A percentile compares a stretch with the other conserved stretches of the same genome.
These are phyloP conservation scores for Apiospora aurea DNA, from an alignment of 2,329 filamentous ascomycete species.

Conservation along the genomic window DNA sequence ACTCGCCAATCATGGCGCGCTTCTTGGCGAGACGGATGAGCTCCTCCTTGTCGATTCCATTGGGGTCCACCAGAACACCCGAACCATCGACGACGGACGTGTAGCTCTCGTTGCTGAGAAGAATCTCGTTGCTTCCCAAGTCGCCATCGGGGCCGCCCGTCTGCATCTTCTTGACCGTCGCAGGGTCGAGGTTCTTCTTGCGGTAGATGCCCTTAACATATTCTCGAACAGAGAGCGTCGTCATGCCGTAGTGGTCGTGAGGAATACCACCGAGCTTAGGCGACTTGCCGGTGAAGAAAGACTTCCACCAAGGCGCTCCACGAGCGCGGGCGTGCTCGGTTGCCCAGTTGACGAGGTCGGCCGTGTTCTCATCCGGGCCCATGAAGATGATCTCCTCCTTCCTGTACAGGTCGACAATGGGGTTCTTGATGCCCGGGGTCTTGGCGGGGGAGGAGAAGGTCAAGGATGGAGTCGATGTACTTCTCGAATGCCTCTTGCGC, in stretches of 20 bases:
- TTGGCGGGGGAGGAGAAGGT: constrained; percentile 88
- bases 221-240: constrained; percentile 92
- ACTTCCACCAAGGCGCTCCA: constrained; percentile 99
- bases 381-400: constrained; percentile 98
- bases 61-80: constrained; percentile 91
- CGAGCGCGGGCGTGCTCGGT: constrained; percentile 89
- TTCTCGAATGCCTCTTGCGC: constrained; percentile 94
- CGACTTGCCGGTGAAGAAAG: constrained; percentile 99
- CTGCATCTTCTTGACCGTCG: constrained; percentile 89
- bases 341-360: constrained; percentile 97
- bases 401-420: constrained; percentile 92
- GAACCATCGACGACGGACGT: constrained; percentile 94
- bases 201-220: constrained; percentile 97
- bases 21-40: constrained; percentile 83
- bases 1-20: constrained; percentile 89
- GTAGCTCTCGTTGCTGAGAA: constrained; percentile 95
- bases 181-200: constrained; percentile 89
- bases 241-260: constrained; percentile 97
- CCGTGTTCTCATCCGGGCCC: constrained; percentile 99
- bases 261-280: constrained; percentile 95
- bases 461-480: constrained; percentile 98
- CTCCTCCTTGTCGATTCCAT: constrained; percentile 85
- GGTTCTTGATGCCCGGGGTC: constrained; percentile 98
- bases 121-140: constrained; percentile 95
- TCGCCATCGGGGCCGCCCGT: constrained; percentile 97